Evolutionary conservation across 2,329 filamentous ascomycete species (phyloP).

Genomic region (Cercospora zeina): DNA sequence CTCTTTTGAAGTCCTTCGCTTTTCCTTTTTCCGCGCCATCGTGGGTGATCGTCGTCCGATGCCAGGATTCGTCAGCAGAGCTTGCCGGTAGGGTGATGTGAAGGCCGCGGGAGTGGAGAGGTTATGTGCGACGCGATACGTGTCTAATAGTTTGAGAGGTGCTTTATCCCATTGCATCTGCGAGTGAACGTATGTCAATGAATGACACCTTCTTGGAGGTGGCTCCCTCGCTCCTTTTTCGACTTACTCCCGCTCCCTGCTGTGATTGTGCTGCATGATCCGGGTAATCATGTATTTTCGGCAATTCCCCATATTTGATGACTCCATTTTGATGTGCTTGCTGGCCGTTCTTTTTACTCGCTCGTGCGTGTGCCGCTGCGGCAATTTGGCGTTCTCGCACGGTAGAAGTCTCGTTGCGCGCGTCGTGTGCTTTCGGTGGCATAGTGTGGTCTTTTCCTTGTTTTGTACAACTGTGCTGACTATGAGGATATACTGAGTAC

Average conservation of each 20-base stretch:
- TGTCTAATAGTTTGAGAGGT: conserved; percentile 67
- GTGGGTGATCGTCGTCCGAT: conserved; percentile 74
- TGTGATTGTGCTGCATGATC: conserved; percentile 20
- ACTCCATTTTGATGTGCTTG: conserved; percentile 31
- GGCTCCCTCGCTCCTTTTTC: background rate
- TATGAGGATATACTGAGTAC: conserved; percentile 9
- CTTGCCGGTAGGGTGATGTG: conserved; percentile 52
- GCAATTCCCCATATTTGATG: conserved; percentile 35
- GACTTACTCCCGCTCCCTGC: conserved; percentile 24
- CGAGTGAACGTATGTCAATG: background rate
- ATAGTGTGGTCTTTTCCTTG: conserved; percentile 21
- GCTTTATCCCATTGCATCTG: conserved; percentile 67
- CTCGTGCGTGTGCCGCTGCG: conserved; percentile 42
- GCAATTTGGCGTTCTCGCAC: conserved; percentile 47
- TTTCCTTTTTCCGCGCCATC: conserved; percentile 66
- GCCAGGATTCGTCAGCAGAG: conserved; percentile 51
- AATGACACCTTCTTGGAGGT: background rate
- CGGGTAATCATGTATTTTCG: conserved; percentile 31
- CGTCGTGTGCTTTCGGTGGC: conserved; percentile 43
- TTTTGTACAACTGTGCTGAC: background rate
- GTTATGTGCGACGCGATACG: conserved; percentile 72
- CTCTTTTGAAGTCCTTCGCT: conserved; percentile 69
- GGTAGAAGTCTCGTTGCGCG: conserved; percentile 39
- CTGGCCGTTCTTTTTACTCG: conserved; percentile 39
- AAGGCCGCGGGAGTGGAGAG: conserved; percentile 72